Evolutionary conservation across 177 flowering plant genomes (phyloP).

Genomic region (Vitis hybrid): DNA sequence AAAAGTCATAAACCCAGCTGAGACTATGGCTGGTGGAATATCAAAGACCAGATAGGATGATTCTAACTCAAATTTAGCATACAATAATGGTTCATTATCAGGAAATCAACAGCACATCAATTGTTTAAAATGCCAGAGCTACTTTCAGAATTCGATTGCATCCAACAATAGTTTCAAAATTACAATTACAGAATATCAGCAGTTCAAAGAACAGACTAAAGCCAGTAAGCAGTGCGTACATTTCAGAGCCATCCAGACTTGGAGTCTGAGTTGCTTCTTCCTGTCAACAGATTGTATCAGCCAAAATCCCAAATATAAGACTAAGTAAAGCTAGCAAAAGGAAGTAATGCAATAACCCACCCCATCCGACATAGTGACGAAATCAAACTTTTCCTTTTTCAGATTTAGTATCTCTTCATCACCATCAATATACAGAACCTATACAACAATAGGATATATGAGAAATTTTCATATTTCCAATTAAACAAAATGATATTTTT

Average conservation of each 20-base stretch:
- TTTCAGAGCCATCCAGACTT: conserved; percentile 44
- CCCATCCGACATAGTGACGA: conserved; percentile 31
- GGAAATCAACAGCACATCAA: not conserved
- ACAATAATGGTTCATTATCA: not conserved
- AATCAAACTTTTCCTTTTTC: conserved; percentile 45
- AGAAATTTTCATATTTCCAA: too few relatives aligned
- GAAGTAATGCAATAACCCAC: conserved; percentile 25
- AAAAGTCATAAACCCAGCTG: too few relatives aligned
- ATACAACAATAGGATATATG: conserved; percentile 1
- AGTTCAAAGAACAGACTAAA: too few relatives aligned
- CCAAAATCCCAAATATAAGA: not conserved
- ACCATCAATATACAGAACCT: conserved; percentile 75
- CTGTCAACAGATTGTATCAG: conserved; percentile 28
- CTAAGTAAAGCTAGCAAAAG: not conserved
- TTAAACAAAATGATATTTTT: not conserved
- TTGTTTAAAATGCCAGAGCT: not conserved
- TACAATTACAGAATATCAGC: too few relatives aligned
- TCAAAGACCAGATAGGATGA: not conserved
- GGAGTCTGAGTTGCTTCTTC: conserved; percentile 27
- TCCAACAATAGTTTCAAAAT: not conserved
- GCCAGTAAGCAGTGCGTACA: conserved; percentile 37
- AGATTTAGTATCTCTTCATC: conserved; percentile 64
- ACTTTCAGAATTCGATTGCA: not conserved
- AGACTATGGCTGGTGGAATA: too few relatives aligned
- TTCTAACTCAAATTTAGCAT: not conserved